phyloP scores from a whole-genome alignment of 768 basidiomycete genomes.

The Leccinum uliginosum region DNA sequence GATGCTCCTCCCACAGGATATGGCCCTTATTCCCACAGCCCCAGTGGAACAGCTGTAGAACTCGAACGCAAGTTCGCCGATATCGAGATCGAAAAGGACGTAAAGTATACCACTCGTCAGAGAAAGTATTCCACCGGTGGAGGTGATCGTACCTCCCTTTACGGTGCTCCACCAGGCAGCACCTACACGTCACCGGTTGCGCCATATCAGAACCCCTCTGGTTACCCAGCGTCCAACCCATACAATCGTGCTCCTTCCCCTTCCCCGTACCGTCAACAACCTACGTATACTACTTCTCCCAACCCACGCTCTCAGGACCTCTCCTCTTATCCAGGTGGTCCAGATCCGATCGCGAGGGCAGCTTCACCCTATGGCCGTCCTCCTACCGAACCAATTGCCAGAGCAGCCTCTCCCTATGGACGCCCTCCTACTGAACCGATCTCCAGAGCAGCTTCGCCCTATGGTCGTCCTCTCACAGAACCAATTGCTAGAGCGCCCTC shows the following conservation, averaged over 20 bases:
- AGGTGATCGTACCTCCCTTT: slow-evolving; percentile 25
- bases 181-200: slow-evolving; percentile 29
- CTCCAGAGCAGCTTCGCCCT: slow-evolving; percentile 30
- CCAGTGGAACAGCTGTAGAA: slow-evolving; percentile 24
- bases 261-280: slow-evolving; percentile 31
- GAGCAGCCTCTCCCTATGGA: slow-evolving; percentile 29
- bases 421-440: slow-evolving; percentile 37
- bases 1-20: slow-evolving; percentile 25
- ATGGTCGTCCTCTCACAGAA: slow-evolving; percentile 34
- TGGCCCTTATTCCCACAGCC: slow-evolving; percentile 24
- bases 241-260: slow-evolving; percentile 29
- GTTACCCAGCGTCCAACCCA: slow-evolving; percentile 27
- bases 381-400: slow-evolving; percentile 16
- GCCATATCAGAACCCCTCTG: slow-evolving; percentile 18
- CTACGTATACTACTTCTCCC: slow-evolving; percentile 40
- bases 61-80: slow-evolving; percentile 38
- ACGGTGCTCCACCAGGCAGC: slow-evolving; percentile 11
- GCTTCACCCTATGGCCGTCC: slow-evolving; percentile 35
- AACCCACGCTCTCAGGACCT: slow-evolving; percentile 46
- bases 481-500: slow-evolving; percentile 30
- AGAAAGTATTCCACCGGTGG: slow-evolving; percentile 45
- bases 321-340: slow-evolving; percentile 36
- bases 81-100: slow-evolving; percentile 31
- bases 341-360: slow-evolving; percentile 29
- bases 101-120: slow-evolving; percentile 32